Evolutionary conservation across 768 basidiomycete genomes (phyloP).

Genomic region (Leucogyrophana mollusca): DNA sequence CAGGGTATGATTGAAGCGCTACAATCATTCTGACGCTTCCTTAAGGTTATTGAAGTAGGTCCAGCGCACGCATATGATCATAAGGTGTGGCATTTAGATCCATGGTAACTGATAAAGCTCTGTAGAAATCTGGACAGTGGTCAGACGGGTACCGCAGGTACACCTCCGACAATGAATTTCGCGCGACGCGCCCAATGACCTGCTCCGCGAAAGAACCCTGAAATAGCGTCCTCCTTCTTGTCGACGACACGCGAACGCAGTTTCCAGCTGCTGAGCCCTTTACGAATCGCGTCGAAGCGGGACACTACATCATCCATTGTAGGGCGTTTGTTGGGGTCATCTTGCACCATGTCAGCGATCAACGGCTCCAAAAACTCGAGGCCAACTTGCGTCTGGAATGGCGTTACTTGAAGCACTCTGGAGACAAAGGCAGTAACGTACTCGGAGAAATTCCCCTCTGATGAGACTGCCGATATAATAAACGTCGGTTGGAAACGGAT

Average conservation of each 20-base stretch:
- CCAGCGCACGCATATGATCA: too few species aligned
- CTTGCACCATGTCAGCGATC: slow-evolving; percentile 34
- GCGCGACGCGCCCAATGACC: slow-evolving; percentile 23
- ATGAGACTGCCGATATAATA: slow-evolving; percentile 17
- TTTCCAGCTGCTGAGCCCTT: slow-evolving; percentile 18
- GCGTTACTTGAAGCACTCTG: too few species aligned
- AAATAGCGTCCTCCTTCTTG: slow-evolving; percentile 1
- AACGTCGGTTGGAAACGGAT: slow-evolving; percentile 22
- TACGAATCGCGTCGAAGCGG: slow-evolving; percentile 22
- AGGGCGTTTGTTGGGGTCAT: slow-evolving; percentile 34
- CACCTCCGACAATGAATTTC: not conserved
- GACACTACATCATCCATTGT: slow-evolving; percentile 35
- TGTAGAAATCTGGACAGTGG: not conserved
- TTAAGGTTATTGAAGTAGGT: too few species aligned
- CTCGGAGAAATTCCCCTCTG: too few species aligned
- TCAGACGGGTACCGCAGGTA: slow-evolving; percentile 12
- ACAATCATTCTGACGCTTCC: too few species aligned
- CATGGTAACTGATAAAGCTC: not conserved
- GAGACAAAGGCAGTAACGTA: too few species aligned
- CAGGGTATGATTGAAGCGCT: too few species aligned
- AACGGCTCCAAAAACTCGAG: slow-evolving; percentile 33
- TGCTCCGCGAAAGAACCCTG: slow-evolving; percentile 4
- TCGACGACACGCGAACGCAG: slow-evolving; percentile 27
- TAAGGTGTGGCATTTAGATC: too few species aligned
- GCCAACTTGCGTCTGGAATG: not conserved